These are phyloP conservation scores for Daldinia decipiens DNA, from an alignment of 495 filamentous ascomycete genomes.

Conservation along the genomic window DNA sequence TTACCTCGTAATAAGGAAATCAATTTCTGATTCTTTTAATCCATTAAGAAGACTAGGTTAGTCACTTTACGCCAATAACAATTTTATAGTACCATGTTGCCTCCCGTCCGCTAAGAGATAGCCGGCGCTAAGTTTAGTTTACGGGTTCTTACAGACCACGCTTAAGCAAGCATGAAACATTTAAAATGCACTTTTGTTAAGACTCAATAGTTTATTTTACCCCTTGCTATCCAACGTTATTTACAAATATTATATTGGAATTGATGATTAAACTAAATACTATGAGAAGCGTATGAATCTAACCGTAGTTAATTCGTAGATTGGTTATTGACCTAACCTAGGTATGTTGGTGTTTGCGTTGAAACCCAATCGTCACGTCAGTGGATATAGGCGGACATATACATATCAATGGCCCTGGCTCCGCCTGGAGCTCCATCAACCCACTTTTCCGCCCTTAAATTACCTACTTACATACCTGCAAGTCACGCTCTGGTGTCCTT, in stretches of 20 bases:
- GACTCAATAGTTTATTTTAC: neutral
- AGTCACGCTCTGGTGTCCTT: neutral
- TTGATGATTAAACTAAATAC: neutral
- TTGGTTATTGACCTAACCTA: neutral
- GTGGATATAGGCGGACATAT: neutral
- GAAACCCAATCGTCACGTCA: neutral
- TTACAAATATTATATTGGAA: neutral
- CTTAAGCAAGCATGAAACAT: neutral
- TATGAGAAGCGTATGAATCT: neutral
- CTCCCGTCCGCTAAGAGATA: neutral
- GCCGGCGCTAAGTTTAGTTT: neutral
- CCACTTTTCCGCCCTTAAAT: neutral
- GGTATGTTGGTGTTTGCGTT: neutral
- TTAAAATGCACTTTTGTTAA: neutral
- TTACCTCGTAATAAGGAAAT: neutral
- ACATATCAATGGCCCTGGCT: neutral
- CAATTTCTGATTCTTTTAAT: neutral
- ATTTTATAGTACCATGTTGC: neutral
- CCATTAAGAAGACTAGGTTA: neutral
- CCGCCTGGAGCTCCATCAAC: neutral
- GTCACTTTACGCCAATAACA: neutral
- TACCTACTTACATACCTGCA: neutral
- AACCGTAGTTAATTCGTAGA: neutral
- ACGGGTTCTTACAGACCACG: neutral
- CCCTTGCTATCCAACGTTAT: neutral